A percentile compares a stretch with the other conserved stretches of the same genome.
phyloP scores from a whole-genome alignment of 1,139 yeast species.

The Protomyces gravidus region DNA sequence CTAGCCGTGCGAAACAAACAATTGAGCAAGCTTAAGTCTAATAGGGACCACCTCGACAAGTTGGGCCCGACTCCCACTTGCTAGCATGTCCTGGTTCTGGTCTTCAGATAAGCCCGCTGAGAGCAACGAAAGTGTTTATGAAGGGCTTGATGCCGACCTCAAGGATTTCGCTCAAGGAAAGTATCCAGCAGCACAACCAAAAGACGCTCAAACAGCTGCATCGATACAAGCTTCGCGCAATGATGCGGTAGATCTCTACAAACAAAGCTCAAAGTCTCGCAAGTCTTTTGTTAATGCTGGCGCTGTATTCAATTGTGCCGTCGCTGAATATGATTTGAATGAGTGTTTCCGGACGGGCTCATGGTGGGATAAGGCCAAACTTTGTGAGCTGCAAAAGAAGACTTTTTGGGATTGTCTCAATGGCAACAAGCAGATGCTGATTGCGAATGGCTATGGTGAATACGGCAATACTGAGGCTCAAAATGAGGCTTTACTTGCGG shows the following conservation, averaged over 20 bases:
- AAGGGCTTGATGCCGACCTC: conserved; percentile 13
- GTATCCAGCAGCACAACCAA: not conserved
- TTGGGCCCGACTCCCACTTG: not conserved
- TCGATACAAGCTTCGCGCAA: not conserved
- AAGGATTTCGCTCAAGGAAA: conserved; percentile 10
- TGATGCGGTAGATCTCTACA: conserved; percentile 1
- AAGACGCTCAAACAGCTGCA: not conserved
- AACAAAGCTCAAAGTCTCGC: conserved; percentile 9
- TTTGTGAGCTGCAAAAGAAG: conserved; percentile 18
- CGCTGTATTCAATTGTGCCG: conserved; percentile 24
- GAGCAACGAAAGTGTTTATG: not conserved
- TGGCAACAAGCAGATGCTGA: conserved; percentile 12
- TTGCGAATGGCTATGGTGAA: conserved; percentile 12
- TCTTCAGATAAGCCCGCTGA: not conserved
- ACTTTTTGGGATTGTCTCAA: conserved; percentile 23
- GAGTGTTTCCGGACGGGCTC: conserved; percentile 19
- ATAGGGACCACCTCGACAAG: too few species aligned
- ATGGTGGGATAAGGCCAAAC: conserved; percentile 25
- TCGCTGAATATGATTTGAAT: conserved; percentile 22
- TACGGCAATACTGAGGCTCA: conserved; percentile 5
- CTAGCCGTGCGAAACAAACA: too few species aligned
- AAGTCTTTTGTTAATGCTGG: conserved; percentile 17
- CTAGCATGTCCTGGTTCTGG: conserved; percentile 26
- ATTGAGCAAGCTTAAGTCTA: too few species aligned
- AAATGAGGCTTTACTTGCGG: conserved; percentile 6